Evolutionary conservation across 2,329 filamentous ascomycete species (phyloP).

Genomic region (Colletotrichum lindemuthianum): DNA sequence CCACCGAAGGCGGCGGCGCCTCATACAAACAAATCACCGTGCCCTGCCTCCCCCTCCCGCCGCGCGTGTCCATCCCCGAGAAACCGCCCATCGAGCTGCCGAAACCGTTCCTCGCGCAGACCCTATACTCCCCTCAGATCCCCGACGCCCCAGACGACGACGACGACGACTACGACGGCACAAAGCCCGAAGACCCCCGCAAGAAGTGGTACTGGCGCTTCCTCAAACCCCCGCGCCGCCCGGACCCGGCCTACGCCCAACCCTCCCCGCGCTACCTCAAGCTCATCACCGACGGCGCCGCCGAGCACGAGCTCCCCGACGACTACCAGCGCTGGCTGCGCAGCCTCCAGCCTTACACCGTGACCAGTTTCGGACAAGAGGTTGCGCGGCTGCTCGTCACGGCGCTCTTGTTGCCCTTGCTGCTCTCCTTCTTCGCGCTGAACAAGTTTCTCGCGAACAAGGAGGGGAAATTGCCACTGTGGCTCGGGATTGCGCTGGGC

Average conservation of each 20-base stretch:
- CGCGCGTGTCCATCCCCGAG: conserved; percentile 69
- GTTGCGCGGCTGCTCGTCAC: conserved; percentile 73
- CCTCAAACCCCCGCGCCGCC: conserved; percentile 60
- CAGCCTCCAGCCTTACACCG: conserved; percentile 74
- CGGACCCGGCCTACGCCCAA: conserved; percentile 79
- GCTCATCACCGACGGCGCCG: conserved; percentile 80
- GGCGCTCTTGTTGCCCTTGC: conserved; percentile 47
- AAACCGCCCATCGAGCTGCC: conserved; percentile 65
- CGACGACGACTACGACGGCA: conserved; percentile 28
- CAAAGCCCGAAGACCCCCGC: conserved; percentile 36
- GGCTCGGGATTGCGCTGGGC: conserved; percentile 70
- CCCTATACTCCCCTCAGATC: conserved; percentile 76
- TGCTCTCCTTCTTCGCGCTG: conserved; percentile 27
- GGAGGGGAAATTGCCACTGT: conserved; percentile 73
- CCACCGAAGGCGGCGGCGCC: conserved; percentile 87
- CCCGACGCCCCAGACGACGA: conserved; percentile 42
- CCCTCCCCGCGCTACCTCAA: conserved; percentile 85
- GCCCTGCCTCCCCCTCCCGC: conserved; percentile 76
- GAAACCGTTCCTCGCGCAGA: conserved; percentile 82
- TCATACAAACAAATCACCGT: conserved; percentile 88
- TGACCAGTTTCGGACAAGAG: conserved; percentile 73
- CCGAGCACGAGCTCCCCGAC: conserved; percentile 80
- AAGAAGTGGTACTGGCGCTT: conserved; percentile 60
- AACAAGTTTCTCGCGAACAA: conserved; percentile 67
- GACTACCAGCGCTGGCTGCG: conserved; percentile 82